Conservation (phyloP, 164 flowering plant genomes). For the Warburgia ugandensis region DNA sequence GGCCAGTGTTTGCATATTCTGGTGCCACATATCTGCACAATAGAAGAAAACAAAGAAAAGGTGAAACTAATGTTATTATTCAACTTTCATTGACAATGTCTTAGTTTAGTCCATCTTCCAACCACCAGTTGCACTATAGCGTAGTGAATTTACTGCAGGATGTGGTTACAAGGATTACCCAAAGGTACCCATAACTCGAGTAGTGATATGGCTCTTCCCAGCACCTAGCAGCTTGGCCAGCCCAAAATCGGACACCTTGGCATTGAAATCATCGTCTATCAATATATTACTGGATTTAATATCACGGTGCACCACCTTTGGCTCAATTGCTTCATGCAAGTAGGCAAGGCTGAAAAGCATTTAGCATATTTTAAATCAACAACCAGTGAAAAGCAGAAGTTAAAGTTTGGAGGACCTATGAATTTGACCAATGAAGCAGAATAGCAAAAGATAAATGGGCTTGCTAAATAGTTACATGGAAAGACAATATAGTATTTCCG, state of each 20-base stretch:
- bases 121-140: too few relatives aligned
- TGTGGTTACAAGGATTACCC: too few relatives aligned
- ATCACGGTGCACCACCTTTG: slow-evolving; percentile 87
- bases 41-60: too few relatives aligned
- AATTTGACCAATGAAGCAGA: too few relatives aligned
- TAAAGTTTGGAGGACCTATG: too few relatives aligned
- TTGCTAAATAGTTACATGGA: too few relatives aligned
- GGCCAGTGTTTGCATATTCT: slow-evolving; percentile 87
- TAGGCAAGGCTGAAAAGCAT: slow-evolving; percentile 64
- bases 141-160: too few relatives aligned
- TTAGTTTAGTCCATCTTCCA: too few relatives aligned
- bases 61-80: too few relatives aligned
- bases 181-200: slow-evolving; percentile 94
- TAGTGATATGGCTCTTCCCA: slow-evolving; percentile 79
- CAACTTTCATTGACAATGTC: too few relatives aligned
- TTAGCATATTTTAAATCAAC: neutral
- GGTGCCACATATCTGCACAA: slow-evolving; percentile 80
- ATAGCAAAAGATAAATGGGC: too few relatives aligned
- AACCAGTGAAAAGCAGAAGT: neutral
- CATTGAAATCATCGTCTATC: slow-evolving; percentile 73
- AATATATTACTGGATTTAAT: slow-evolving; percentile 88
- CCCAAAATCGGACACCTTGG: slow-evolving; percentile 90
- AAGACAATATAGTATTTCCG: too few relatives aligned
- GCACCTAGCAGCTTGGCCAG: slow-evolving; percentile 83
- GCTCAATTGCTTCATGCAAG: slow-evolving; percentile 89